Evolutionary conservation across 805 yeast genomes (phyloP).

Genomic region (Kluyveromyces nonfermentans): DNA sequence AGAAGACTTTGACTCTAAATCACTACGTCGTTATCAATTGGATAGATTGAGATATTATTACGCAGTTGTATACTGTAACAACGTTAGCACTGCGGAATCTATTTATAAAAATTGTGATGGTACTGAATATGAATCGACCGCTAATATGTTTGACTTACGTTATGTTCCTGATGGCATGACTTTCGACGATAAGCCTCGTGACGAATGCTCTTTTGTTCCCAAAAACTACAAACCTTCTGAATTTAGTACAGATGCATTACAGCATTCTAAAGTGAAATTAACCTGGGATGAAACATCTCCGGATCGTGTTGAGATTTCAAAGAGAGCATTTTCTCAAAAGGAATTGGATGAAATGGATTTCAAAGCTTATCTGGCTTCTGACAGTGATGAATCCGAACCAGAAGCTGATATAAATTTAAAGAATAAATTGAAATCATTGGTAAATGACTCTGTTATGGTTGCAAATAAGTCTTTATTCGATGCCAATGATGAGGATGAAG

Average conservation of each 20-base stretch:
- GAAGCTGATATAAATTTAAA: conserved; percentile 33
- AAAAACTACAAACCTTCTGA: conserved; percentile 64
- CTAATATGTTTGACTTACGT: conserved; percentile 85
- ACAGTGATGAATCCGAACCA: conserved; percentile 46
- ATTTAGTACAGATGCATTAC: conserved; percentile 91
- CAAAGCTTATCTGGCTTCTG: conserved; percentile 83
- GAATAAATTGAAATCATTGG: conserved; percentile 54
- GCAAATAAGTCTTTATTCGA: conserved; percentile 30
- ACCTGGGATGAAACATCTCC: conserved; percentile 99
- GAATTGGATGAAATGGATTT: conserved; percentile 89
- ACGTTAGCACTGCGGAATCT: conserved; percentile 54
- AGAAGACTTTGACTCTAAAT: conserved; percentile 74
- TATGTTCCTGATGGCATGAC: conserved; percentile 90
- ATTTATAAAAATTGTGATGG: conserved; percentile 90
- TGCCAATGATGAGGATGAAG: conserved; percentile 32
- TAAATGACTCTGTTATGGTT: conserved; percentile 33
- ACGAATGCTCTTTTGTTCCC: conserved; percentile 64
- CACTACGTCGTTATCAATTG: conserved; percentile 80
- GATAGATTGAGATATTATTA: conserved; percentile 89
- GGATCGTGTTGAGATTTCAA: conserved; percentile 67
- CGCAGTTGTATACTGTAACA: conserved; percentile 81
- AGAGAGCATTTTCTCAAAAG: conserved; percentile 75
- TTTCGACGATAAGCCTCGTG: conserved; percentile 71
- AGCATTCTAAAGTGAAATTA: conserved; percentile 89
- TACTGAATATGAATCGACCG: conserved; percentile 90